Base-by-base conservation (phyloP, 2,329 filamentous ascomycete genomes). In the Aspergillus brunneoviolaceus region DNA sequence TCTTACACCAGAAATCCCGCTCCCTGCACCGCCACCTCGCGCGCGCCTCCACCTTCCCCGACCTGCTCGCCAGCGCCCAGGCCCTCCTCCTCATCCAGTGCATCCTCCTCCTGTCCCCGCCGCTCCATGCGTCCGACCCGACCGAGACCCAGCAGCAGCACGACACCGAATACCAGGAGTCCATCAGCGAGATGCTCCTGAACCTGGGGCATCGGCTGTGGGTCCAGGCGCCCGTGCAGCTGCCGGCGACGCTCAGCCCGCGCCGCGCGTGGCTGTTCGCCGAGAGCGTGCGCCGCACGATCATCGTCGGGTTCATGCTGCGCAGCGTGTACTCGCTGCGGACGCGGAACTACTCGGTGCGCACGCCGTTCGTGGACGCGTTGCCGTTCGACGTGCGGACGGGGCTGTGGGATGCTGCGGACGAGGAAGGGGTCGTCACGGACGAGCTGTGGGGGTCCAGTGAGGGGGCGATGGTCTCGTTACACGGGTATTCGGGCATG, bases 201-300 rank as follows among this genome's bases (percentile, higher is more conserved):
- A 27, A 54, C n/a, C 57, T 70, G 16, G 65, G 65, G 3, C 53
- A 59, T 12, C 61, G 58, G 52, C 54, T 73, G 16, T 73, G 68
- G 67, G 59, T 65, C 5, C 60, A 69, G 58, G 69, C 70, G 0
- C 71, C 70, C 0, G 59, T 61, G 11, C 67, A 71, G 42, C 48
- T 73, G 21, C 68, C 70, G 1, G 53, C 61, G 9, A 63, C 57
- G 0, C 52, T 72, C 16, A 68, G 63, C 23, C 65, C 67, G 4
- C 65, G 69, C 60, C 65, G 65, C 2, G 70, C 71, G 4, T 75
- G 72, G 72, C 55, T 74, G 9, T 67, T 74, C 2, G 71, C 62
- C 1, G 73, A 75, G 55, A 72, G 68, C 29, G 69, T 72, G 12
- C 65, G 73, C 0, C 66, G 72, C 5, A 75, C 72, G 0, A 70